These are phyloP conservation scores for Monoraphidium neglectum DNA, from an alignment of 139 green algal genomes.

Conservation along the genomic window DNA sequence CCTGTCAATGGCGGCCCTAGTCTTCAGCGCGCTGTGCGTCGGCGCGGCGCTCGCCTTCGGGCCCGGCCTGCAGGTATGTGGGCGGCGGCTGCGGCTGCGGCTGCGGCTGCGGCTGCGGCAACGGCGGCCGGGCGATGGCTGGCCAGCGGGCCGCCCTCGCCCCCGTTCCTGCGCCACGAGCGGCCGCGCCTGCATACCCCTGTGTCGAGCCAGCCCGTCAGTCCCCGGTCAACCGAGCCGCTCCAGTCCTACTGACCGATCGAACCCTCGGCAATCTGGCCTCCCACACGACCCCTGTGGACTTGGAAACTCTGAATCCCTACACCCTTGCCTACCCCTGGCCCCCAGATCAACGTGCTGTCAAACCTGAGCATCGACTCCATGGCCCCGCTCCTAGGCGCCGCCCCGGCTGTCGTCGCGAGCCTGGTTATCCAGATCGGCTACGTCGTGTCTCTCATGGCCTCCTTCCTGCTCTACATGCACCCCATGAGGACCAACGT, in stretches of 20 bases:
- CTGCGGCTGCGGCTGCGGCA: background rate
- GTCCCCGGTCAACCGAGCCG: too few relatives aligned
- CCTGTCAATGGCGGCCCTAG: background rate
- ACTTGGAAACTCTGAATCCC: too few relatives aligned
- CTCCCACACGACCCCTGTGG: too few relatives aligned
- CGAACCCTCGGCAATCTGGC: too few relatives aligned
- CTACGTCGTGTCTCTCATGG: constrained; percentile 7
- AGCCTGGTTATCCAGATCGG: background rate
- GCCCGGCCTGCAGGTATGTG: background rate
- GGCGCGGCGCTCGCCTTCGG: constrained; percentile 13
- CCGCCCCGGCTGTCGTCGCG: background rate
- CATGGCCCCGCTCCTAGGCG: background rate
- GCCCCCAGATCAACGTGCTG: constrained; percentile 11
- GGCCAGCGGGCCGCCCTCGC: too few relatives aligned
- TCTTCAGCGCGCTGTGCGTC: constrained; percentile 5
- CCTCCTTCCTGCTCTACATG: constrained; percentile 21
- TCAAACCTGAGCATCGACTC: background rate
- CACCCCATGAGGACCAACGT: too few relatives aligned
- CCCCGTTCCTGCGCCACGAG: background rate
- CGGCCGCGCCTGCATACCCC: background rate
- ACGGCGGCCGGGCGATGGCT: background rate
- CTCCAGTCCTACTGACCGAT: too few relatives aligned
- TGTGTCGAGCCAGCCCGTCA: background rate
- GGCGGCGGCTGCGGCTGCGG: background rate
- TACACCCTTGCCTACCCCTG: too few relatives aligned